Percentiles rank a stretch among this genome's conserved stretches.
phyloP scores from a whole-genome alignment of 2,329 filamentous ascomycete genomes.

The Fusarium acutatum region DNA sequence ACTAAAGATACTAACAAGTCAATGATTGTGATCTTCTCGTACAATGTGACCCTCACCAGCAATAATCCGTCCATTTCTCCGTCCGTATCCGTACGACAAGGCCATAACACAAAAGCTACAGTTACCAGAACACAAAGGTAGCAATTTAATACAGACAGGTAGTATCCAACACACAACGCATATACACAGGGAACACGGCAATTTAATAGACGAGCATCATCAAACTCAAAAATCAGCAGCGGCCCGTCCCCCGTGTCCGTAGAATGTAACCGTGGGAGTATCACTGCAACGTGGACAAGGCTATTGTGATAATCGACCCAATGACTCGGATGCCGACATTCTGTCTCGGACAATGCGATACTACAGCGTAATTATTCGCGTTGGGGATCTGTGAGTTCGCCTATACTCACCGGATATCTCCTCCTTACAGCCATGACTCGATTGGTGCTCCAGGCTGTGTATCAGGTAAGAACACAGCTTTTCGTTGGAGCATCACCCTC shows the following conservation, averaged over 20 bases:
- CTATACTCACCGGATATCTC: not conserved
- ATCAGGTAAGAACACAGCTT: not conserved
- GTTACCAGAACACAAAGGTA: not conserved
- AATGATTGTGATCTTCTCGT: slow-evolving; percentile 24
- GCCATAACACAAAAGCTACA: not conserved
- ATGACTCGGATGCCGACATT: slow-evolving; percentile 8
- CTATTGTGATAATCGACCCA: not conserved
- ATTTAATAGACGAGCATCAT: not conserved
- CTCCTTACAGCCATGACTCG: not conserved
- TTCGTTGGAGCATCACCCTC: not conserved
- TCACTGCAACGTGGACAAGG: not conserved
- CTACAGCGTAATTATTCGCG: not conserved
- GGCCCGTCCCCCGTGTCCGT: slow-evolving; percentile 22
- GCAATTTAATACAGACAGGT: not conserved
- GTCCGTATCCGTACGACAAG: not conserved
- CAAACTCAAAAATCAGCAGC: slow-evolving; percentile 7
- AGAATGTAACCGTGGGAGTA: not conserved
- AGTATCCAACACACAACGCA: not conserved
- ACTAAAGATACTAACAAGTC: not conserved
- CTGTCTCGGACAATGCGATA: not conserved
- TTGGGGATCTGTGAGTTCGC: not conserved
- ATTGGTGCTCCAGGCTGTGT: not conserved
- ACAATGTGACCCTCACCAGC: not conserved
- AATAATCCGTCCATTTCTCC: not conserved
- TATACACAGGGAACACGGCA: not conserved